These are phyloP conservation scores for Pleomassaria siparia DNA, from an alignment of 2,329 filamentous ascomycete species.

Conservation along the genomic window DNA sequence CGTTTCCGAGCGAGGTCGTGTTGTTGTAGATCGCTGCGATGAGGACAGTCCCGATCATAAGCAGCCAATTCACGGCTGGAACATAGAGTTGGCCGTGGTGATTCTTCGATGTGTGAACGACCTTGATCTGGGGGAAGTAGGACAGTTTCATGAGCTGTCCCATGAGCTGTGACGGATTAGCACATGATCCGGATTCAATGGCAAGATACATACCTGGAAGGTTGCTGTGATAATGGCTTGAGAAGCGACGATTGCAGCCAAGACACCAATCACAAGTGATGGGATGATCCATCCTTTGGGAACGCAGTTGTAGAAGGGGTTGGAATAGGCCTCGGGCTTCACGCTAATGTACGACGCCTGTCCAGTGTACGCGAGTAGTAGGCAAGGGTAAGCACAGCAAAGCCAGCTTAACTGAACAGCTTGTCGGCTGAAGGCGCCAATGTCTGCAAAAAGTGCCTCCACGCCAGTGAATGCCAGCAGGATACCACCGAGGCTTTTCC, in stretches of 20 bases:
- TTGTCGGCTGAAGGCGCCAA: constrained; percentile 69
- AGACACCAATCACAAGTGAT: constrained; percentile 66
- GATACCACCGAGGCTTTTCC: constrained; percentile 69
- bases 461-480: constrained; percentile 73
- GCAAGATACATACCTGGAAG: constrained; percentile 57
- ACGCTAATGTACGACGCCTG: constrained; percentile 72
- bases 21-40: constrained; percentile 72
- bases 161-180: constrained; percentile 47
- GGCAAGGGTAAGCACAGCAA: constrained; percentile 66
- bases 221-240: constrained; percentile 78
- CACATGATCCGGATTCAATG: neutral
- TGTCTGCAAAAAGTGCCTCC: constrained; percentile 77
- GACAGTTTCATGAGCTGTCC: constrained; percentile 71
- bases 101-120: constrained; percentile 68
- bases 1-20: constrained; percentile 64
- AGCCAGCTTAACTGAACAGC: constrained; percentile 77
- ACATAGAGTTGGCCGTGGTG: constrained; percentile 79
- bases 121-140: constrained; percentile 76
- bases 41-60: constrained; percentile 75
- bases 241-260: constrained; percentile 73
- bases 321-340: constrained; percentile 62
- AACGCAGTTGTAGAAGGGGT: constrained; percentile 73
- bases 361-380: constrained; percentile 67
- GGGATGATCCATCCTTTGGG: constrained; percentile 70
- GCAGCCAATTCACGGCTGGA: constrained; percentile 73